Conservation (phyloP, 352 stramenopile genomes). For the Globisporangium irregulare region DNA sequence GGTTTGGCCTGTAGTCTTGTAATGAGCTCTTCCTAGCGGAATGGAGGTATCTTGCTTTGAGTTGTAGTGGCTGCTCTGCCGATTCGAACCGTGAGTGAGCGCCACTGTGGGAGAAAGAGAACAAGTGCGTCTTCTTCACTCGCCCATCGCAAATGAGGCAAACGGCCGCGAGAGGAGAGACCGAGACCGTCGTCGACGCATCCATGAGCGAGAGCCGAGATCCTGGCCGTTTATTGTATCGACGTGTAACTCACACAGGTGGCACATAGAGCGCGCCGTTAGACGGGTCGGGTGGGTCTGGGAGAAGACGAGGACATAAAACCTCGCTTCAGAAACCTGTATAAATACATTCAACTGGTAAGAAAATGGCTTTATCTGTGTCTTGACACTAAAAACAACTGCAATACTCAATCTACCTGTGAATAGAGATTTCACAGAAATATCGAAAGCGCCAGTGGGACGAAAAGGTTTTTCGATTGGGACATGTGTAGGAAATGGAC, state of each 20-base stretch:
- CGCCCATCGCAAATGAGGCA: neutral
- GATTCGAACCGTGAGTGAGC: neutral
- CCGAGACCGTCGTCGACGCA: neutral
- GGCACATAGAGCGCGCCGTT: constrained; percentile 3
- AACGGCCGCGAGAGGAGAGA: neutral
- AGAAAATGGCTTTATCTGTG: neutral
- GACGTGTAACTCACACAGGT: constrained; percentile 6
- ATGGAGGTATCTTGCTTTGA: constrained; percentile 2
- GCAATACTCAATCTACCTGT: neutral
- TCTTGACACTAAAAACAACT: neutral
- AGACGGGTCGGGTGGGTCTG: too few relatives aligned
- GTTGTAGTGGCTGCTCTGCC: neutral
- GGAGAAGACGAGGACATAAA: neutral
- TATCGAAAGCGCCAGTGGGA: constrained; percentile 1
- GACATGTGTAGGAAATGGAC: constrained; percentile 7
- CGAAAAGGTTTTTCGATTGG: neutral
- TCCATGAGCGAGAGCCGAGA: neutral
- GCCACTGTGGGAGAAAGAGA: constrained; percentile 8
- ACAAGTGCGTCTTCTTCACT: neutral
- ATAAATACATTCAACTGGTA: neutral
- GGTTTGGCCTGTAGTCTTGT: too few relatives aligned
- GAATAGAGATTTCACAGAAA: neutral
- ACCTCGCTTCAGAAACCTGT: neutral
- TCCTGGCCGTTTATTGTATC: neutral
- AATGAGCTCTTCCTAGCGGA: neutral